These are phyloP conservation scores for Aspergillus carlsbadensis DNA, from an alignment of 495 filamentous ascomycete species.

Conservation along the genomic window DNA sequence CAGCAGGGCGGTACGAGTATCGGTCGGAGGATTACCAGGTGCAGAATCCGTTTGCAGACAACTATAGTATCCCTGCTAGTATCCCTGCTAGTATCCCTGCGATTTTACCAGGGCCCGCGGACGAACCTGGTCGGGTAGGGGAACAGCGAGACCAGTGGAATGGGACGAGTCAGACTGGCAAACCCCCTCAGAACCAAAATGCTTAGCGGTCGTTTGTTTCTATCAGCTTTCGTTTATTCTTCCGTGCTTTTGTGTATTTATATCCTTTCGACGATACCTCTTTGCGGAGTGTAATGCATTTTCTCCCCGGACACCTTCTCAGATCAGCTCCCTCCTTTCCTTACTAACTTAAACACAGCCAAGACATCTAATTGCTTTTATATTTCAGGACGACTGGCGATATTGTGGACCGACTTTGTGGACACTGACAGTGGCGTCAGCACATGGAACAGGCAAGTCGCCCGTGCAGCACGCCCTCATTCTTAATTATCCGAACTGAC, in stretches of 20 bases:
- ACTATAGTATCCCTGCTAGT: constrained; percentile 25
- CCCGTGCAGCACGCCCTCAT: not conserved
- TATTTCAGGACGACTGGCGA: not conserved
- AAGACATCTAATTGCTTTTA: not conserved
- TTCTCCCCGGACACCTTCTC: constrained; percentile 1
- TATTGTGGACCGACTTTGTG: not conserved
- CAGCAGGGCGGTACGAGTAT: constrained; percentile 33
- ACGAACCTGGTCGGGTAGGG: constrained; percentile 8
- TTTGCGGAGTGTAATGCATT: constrained; percentile 16
- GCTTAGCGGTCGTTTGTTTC: not conserved
- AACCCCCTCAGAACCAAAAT: constrained; percentile 7
- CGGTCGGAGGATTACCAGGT: constrained; percentile 45
- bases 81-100: constrained; percentile 24
- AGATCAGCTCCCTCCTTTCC: not conserved
- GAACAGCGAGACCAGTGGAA: constrained; percentile 15
- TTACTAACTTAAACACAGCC: not conserved
- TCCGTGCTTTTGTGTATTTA: constrained; percentile 10
- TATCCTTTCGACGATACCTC: constrained; percentile 22
- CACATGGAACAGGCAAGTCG: not conserved
- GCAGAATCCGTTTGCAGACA: constrained; percentile 48
- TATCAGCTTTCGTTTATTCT: not conserved
- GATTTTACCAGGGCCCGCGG: constrained; percentile 10
- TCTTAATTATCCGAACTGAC: not conserved
- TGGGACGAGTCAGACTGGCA: constrained; percentile 13
- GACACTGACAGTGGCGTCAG: not conserved